These are phyloP conservation scores for Kondoa subrosea DNA, from an alignment of 768 basidiomycete genomes.

Conservation along the genomic window DNA sequence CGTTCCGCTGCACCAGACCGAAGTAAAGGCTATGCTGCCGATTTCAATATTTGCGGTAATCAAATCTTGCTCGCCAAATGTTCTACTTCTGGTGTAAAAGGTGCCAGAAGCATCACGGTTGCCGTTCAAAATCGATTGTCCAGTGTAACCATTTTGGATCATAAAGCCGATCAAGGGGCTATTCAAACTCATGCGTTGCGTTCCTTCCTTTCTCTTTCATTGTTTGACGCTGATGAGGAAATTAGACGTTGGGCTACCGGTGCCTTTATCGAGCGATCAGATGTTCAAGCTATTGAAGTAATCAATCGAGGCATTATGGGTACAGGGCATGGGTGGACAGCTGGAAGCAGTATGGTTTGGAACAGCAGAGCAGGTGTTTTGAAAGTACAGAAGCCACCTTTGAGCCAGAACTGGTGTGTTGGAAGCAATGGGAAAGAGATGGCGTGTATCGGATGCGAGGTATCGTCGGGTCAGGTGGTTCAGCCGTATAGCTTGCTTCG, in stretches of 20 bases:
- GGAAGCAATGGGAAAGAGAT: neutral
- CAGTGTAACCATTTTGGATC: neutral
- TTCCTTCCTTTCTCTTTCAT: neutral
- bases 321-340: conserved; percentile 3
- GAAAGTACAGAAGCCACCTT: neutral
- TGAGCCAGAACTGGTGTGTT: neutral
- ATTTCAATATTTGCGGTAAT: conserved; percentile 1
- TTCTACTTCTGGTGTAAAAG: neutral
- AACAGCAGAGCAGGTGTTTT: neutral
- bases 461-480: neutral
- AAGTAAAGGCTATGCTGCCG: neutral
- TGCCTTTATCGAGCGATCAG: neutral
- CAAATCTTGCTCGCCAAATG: neutral
- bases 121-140: neutral
- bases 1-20: neutral
- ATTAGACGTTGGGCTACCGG: neutral
- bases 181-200: neutral
- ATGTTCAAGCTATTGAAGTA: neutral
- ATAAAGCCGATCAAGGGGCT: neutral
- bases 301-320: neutral
- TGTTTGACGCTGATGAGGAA: neutral
- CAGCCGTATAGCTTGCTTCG: neutral
- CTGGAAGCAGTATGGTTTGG: neutral
- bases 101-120: neutral
- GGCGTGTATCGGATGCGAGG: neutral